These are phyloP conservation scores for Nakazawaea ernobii DNA, from an alignment of 805 yeast species.

Conservation along the genomic window DNA sequence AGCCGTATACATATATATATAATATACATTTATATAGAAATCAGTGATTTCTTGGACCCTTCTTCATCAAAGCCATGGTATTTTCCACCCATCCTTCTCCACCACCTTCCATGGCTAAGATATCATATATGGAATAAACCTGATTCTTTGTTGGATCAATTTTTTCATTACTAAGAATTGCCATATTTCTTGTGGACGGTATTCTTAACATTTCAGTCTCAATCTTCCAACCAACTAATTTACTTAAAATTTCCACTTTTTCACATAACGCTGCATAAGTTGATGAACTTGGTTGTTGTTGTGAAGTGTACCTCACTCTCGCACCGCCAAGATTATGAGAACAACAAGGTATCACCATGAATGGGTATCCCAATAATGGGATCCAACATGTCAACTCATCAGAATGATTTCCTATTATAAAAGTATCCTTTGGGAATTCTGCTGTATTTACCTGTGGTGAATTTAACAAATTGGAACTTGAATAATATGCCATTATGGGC, in stretches of 20 bases:
- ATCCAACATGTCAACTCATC: constrained; percentile 96
- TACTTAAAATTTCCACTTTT: constrained; percentile 68
- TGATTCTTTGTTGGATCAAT: constrained; percentile 23
- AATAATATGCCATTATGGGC: constrained; percentile 48
- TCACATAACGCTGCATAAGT: constrained; percentile 84
- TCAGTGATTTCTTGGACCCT: constrained; percentile 68
- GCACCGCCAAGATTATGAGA: constrained; percentile 83
- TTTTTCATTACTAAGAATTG: constrained; percentile 62
- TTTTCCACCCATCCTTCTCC: constrained; percentile 88
- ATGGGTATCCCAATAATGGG: constrained; percentile 81
- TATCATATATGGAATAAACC: constrained; percentile 44
- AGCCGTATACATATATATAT: no score
- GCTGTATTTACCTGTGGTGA: constrained; percentile 56
- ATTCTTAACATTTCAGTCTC: constrained; percentile 85
- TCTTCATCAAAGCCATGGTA: constrained; percentile 63
- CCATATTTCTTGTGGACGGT: constrained; percentile 92
- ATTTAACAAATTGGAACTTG: constrained; percentile 44
- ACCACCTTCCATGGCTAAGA: constrained; percentile 76
- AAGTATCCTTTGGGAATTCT: constrained; percentile 65
- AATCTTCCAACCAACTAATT: constrained; percentile 73
- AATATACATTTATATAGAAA: no score
- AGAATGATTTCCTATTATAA: constrained; percentile 89
- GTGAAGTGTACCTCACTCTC: constrained; percentile 56
- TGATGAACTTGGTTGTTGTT: constrained; percentile 32
- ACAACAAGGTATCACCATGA: constrained; percentile 92